These are phyloP conservation scores for Erigeron canadensis DNA, from an alignment of 129 eudicot genomes.

Conservation along the genomic window DNA sequence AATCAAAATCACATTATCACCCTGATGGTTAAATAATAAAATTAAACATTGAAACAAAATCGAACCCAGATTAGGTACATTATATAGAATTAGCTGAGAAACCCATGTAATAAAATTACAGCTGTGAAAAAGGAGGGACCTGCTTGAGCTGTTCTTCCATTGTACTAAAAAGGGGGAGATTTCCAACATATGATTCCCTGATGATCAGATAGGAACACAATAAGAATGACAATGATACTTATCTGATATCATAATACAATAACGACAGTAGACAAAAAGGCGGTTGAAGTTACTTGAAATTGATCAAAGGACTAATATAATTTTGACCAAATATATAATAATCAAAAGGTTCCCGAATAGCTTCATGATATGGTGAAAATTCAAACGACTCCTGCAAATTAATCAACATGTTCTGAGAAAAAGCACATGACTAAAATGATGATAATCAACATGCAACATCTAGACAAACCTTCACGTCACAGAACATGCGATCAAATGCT, in stretches of 20 bases:
- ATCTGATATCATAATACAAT: not conserved
- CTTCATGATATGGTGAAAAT: conserved; percentile 85
- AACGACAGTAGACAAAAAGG: not conserved
- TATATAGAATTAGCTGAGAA: not conserved
- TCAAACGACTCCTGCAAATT: conserved; percentile 81
- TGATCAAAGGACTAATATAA: conserved; percentile 78
- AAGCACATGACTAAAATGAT: conserved; percentile 11
- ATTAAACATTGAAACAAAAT: conserved; percentile 25
- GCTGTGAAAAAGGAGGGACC: conserved; percentile 35
- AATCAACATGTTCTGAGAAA: conserved; percentile 17
- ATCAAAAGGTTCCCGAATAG: conserved; percentile 86
- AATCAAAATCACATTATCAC: conserved; percentile 77
- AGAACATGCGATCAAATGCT: conserved; percentile 71
- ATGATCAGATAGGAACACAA: conserved; percentile 16
- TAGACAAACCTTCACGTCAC: conserved; percentile 72
- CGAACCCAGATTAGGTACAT: not conserved
- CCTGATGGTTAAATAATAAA: conserved; percentile 50
- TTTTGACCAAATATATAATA: conserved; percentile 85
- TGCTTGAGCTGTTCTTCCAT: conserved; percentile 83
- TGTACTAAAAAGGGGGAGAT: conserved; percentile 57
- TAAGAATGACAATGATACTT: conserved; percentile 20
- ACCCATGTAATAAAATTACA: not conserved
- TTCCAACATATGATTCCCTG: conserved; percentile 93
- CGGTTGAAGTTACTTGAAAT: conserved; percentile 65
- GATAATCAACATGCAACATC: not conserved